Base-by-base conservation (phyloP, 2,329 filamentous ascomycete species). In the Grosmannia serpens region DNA sequence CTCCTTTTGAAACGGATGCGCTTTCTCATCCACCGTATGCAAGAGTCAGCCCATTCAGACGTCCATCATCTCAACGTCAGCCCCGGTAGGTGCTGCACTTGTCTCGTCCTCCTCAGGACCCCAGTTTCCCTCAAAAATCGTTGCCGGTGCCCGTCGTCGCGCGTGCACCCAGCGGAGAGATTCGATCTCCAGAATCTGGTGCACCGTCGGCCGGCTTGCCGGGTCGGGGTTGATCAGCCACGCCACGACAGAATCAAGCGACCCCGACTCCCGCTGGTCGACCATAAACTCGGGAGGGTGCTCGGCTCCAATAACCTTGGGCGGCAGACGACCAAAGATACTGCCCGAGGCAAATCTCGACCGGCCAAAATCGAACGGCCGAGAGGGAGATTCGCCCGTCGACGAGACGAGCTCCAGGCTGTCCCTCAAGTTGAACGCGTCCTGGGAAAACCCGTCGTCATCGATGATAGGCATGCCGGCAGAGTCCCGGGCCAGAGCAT, bases 121-220 rank as follows among this genome's bases (percentile, higher is more conserved):
- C 88, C 91, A 99, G 69, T 89, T 94, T 62, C 94, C 94, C 74
- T 99, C 94, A 66, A 88, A 99, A 57, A 99, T 85, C 0, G 91
- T 96, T n/a, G 94, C 94, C 51, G 91, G 89, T 13, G 91, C 89
- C 58, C 87, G 85, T 58, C 91, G 85, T 62, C 91, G 85, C 55
- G 77, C 75, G 58, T 85, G 81, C 35, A 95, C 87, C 88, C 94
- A 99, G 61, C 80, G 81, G 56, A 96, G 80, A 27, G 90, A 89
- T 54, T 85, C 83, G 1, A 85, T 81, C 52, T 81, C 74, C 53
- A 96, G 80, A 13, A 99, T 74, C 62, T 95, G 82, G 56, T 87
- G 79, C 27, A 90, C 82, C 1, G 80, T 82, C 5, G 92, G 94
- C 57, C 94, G 87, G 55, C 85, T 76, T 15, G 75, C 71, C 0